Conservation (phyloP, 1,284 basidiomycete genomes). For the Heterobasidion parviporum region DNA sequence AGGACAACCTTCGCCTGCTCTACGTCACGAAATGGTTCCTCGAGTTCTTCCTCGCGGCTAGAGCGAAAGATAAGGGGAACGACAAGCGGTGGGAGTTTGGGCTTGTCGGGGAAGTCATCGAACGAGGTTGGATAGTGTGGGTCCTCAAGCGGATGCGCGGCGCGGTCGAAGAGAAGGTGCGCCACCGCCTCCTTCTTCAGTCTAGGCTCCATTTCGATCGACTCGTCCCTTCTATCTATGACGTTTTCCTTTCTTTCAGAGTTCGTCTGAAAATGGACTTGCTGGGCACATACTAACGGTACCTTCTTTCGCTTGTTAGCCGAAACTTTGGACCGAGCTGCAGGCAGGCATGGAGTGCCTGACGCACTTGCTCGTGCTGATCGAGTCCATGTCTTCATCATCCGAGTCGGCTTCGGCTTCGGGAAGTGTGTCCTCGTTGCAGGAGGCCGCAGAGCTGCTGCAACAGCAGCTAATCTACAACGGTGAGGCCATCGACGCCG, state of each 20-base stretch:
- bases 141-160: slow-evolving; percentile 82
- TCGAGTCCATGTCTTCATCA: slow-evolving; percentile 52
- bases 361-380: slow-evolving; percentile 78
- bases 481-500: slow-evolving; percentile 83
- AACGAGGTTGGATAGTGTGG: slow-evolving; percentile 83
- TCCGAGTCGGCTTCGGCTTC: slow-evolving; percentile 7
- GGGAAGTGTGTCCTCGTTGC: slow-evolving; percentile 42
- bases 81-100: slow-evolving; percentile 55
- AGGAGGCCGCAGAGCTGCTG: slow-evolving; percentile 71
- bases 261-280: neutral
- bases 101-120: slow-evolving; percentile 75
- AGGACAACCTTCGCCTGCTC: slow-evolving; percentile 81
- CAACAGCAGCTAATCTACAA: slow-evolving; percentile 91
- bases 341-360: slow-evolving; percentile 92
- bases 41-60: slow-evolving; percentile 72
- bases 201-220: neutral
- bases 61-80: slow-evolving; percentile 32
- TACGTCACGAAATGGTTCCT: slow-evolving; percentile 85
- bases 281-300: neutral
- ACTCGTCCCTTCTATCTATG: neutral
- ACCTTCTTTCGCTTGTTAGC: slow-evolving; percentile 34
- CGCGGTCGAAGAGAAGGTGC: slow-evolving; percentile 84
- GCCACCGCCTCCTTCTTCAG: neutral
- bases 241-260: neutral
- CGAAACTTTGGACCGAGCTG: slow-evolving; percentile 87